These are phyloP conservation scores for Termitomyces titanicus DNA, from an alignment of 768 basidiomycete species.

Conservation along the genomic window DNA sequence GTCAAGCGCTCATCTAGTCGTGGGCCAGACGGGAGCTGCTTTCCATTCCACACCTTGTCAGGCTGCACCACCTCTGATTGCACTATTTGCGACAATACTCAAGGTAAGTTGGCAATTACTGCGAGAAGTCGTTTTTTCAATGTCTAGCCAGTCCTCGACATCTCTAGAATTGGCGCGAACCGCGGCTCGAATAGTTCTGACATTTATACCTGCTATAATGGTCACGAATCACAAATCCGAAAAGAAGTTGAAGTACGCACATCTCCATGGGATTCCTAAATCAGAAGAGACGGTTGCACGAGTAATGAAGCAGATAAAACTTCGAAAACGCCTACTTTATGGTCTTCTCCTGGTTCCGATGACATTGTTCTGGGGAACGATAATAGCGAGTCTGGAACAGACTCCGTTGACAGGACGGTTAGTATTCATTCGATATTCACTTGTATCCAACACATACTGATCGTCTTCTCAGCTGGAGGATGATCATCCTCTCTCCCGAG, in stretches of 20 bases:
- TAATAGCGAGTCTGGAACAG: slow-evolving; percentile 69
- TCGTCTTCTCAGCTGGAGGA: slow-evolving; percentile 60
- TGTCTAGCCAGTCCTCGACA: slow-evolving; percentile 58
- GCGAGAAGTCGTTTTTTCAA: slow-evolving; percentile 1
- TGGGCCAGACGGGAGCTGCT: slow-evolving; percentile 8
- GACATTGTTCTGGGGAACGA: slow-evolving; percentile 60
- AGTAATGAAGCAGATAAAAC: slow-evolving; percentile 45
- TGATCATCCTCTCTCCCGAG: slow-evolving; percentile 87
- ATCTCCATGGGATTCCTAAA: slow-evolving; percentile 45
- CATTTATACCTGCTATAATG: slow-evolving; percentile 68
- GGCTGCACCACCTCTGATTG: slow-evolving; percentile 40
- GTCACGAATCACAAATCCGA: slow-evolving; percentile 52
- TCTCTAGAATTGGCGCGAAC: slow-evolving; percentile 69
- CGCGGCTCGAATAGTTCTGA: slow-evolving; percentile 67
- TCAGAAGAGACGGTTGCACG: slow-evolving; percentile 50
- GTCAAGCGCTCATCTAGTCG: not conserved
- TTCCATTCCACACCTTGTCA: slow-evolving; percentile 39
- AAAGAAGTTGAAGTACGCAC: slow-evolving; percentile 47
- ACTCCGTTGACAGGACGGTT: slow-evolving; percentile 87
- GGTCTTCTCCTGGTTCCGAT: slow-evolving; percentile 59
- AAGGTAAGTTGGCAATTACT: slow-evolving; percentile 44
- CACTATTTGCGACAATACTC: slow-evolving; percentile 52
- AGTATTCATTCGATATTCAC: slow-evolving; percentile 17
- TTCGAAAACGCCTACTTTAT: slow-evolving; percentile 47
- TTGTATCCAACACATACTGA: not conserved